Base-by-base conservation (phyloP, 2,329 filamentous ascomycete genomes). In the Fonsecaea pugnacius region DNA sequence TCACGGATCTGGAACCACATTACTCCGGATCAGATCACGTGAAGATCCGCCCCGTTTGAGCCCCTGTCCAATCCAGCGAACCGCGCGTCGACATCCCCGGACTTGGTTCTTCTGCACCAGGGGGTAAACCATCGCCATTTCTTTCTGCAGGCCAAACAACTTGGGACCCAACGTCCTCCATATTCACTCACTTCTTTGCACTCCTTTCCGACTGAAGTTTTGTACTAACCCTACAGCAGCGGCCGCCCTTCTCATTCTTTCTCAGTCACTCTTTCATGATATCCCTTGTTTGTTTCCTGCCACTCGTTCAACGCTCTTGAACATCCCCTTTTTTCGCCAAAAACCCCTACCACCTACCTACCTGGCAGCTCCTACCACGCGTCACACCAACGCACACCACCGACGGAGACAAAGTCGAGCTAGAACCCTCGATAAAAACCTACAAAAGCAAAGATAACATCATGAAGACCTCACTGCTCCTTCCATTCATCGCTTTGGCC, bases 401-500 rank as follows among this genome's bases (percentile, higher is more conserved):
- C 43, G 33, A 59, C 61, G 57, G 35, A 30, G 27, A 53, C 48
- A 32, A 24, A 55, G 12, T 24, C 27, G 40, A 57, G 14, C 21
- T 52, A 48, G 46, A 32, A n/a, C 53, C 27, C 51, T 35, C 24
- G 33, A 59, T n/a, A 16, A 33, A 43, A 35, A 48, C 36, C 21
- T 36, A 30, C 14, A 24, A 46, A 7, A 30, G 38, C 33, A 54
- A 65, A 38, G 48, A 14, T 4, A 58, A 10, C 67, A 69, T 24
- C 30, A 70, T 68, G 66, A 67, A 69, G 61, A n/a, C 60, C 27
- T 59, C 67, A 38, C 30, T 70, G 73, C 75, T 67, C 59, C 83
- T 84, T 79, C 73, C 81, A 67, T 75, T 79, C 73, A 67, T 74
- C 60, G 80, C 80, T 72, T 75, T 77, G 43, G 73, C 59, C 30